Conservation (phyloP, 164 flowering plant genomes). For the Magnolia changhungtana region DNA sequence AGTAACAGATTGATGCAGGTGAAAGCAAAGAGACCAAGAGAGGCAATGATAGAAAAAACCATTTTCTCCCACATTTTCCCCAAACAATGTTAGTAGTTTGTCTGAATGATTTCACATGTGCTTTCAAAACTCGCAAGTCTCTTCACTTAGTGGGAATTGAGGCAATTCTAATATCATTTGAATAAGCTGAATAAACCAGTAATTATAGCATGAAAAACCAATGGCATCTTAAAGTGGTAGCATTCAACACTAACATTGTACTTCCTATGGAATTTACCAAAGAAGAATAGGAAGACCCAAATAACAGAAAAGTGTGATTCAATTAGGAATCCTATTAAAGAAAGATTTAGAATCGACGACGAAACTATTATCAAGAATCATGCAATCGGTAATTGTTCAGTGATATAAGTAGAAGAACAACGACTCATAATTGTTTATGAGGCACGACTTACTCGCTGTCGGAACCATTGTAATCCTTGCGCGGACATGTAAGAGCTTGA, state of each 20-base stretch:
- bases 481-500: slow-evolving; percentile 73
- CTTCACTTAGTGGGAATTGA: no score
- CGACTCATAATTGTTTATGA: not conserved
- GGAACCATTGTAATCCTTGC: slow-evolving; percentile 44
- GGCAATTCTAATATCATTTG: no score
- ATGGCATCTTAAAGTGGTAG: not conserved
- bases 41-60: no score
- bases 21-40: no score
- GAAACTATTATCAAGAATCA: not conserved
- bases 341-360: not conserved
- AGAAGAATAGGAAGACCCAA: not conserved
- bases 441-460: slow-evolving; percentile 50
- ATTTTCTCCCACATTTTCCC: no score
- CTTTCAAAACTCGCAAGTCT: no score
- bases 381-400: not conserved
- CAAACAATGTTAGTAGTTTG: no score
- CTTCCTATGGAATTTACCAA: not conserved
- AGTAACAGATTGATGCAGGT: no score
- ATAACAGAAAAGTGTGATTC: not conserved
- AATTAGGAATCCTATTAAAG: not conserved
- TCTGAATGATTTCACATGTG: no score
- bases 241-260: not conserved
- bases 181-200: no score
- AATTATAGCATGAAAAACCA: no score
- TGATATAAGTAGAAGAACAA: not conserved